Evolutionary conservation across 2,329 filamentous ascomycete genomes (phyloP), one percentile per base, ranked within the genome.

Genomic region (Xylaria sp.): DNA sequence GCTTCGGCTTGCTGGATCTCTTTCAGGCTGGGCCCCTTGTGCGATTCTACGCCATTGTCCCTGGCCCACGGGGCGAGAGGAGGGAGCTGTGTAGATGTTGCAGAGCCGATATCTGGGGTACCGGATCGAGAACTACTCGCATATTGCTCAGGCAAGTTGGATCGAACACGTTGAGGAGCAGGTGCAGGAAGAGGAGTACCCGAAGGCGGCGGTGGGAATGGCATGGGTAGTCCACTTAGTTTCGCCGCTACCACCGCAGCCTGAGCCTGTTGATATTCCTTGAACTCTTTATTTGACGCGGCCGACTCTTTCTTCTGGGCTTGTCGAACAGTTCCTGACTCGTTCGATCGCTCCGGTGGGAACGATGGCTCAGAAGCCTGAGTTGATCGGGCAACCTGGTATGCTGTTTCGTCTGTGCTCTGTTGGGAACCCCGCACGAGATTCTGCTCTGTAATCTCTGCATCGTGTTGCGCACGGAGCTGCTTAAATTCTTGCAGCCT

Each of bases 1-100:
- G 95, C 95, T 79, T 99, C 96, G 4, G 93, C 91, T 79, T 97
- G 95, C 78, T 99, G 96, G 27, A 99, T 99, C 77, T 99, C 94
- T 81, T 94, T 97, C 69, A 99, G 83, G 67, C 94, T 97, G 1
- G 95, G 96, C 0, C 94, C 94, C 79, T 92, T 96, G 45, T 92
- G 89, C 27, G 86, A 81, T 67, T 89, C 85, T 5, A 84, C 81
- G 55, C 92, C 90, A 2, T 87, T 86, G 71, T 98, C 94, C 78
- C 96, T 96, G 5, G 96, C 96, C 96, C 96, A 99, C 0, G 96
- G 96, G 0, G 96, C 96, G 71, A 97, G 82, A 0, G 95, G 93
- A 3, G 94, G 88, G 1, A 87, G 84, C 69, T 85, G 83, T 10
- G 79, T 76, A 1, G 79, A 76, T 4, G 76, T 76, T 27, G 73